phyloP scores from a whole-genome alignment of 2,329 filamentous ascomycete genomes.

The Alternaria triticimaculans region DNA sequence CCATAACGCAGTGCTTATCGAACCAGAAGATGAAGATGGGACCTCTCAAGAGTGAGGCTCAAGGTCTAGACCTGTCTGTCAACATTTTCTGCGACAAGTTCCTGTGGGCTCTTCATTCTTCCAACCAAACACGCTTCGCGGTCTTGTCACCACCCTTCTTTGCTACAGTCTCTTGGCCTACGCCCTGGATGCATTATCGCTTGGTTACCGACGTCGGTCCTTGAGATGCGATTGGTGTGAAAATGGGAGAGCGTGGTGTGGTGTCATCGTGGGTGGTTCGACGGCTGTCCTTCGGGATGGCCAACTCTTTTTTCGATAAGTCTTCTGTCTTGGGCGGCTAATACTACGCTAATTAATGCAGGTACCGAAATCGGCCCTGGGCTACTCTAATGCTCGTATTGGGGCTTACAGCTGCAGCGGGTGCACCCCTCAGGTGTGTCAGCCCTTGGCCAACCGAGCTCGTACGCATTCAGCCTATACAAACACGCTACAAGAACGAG shows the following conservation, averaged over 20 bases:
- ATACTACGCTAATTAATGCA: slow-evolving; percentile 35
- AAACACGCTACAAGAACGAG: slow-evolving; percentile 3
- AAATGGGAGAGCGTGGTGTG: slow-evolving; percentile 28
- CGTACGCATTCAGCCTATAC: slow-evolving; percentile 18
- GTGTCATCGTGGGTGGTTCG: slow-evolving; percentile 21
- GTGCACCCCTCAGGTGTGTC: not conserved
- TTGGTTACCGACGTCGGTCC: not conserved
- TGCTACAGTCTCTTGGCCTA: slow-evolving; percentile 27
- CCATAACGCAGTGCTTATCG: slow-evolving; percentile 11
- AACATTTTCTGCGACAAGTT: slow-evolving; percentile 20
- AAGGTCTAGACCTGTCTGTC: slow-evolving; percentile 51
- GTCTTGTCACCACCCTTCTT: slow-evolving; percentile 12
- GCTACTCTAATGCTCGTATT: slow-evolving; percentile 10
- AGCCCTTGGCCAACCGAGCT: slow-evolving; percentile 16
- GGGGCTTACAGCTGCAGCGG: slow-evolving; percentile 1
- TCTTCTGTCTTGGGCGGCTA: slow-evolving; percentile 25
- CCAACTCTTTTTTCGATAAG: slow-evolving; percentile 52
- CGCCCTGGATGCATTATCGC: slow-evolving; percentile 19
- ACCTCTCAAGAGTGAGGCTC: slow-evolving; percentile 52
- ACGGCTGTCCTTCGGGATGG: slow-evolving; percentile 37
- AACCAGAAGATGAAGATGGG: slow-evolving; percentile 30
- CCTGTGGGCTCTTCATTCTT: slow-evolving; percentile 10
- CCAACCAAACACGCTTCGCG: slow-evolving; percentile 18
- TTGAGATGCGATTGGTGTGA: slow-evolving; percentile 15
- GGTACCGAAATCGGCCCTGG: not conserved